These are phyloP conservation scores for Coniella vitis DNA, from an alignment of 2,329 filamentous ascomycete species.

Conservation along the genomic window DNA sequence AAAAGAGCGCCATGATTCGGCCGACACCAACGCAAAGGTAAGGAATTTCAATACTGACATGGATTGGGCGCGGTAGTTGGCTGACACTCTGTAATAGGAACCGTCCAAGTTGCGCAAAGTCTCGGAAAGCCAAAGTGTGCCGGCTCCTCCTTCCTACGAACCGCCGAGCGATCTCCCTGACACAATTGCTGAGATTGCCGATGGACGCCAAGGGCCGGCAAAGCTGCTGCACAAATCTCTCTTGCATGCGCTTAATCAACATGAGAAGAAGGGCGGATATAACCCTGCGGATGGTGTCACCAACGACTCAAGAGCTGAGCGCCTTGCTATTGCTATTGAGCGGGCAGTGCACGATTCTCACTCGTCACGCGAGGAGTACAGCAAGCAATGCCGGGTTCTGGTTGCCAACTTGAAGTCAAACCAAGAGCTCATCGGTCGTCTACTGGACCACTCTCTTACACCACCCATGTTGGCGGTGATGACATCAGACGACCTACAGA, in stretches of 20 bases:
- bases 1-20: slow-evolving; percentile 51
- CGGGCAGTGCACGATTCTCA: slow-evolving; percentile 57
- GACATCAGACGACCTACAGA: slow-evolving; percentile 85
- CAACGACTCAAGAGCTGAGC: slow-evolving; percentile 58
- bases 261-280: slow-evolving; percentile 60
- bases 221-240: slow-evolving; percentile 66
- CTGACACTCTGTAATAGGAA: slow-evolving; percentile 26
- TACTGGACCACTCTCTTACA: slow-evolving; percentile 66
- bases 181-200: slow-evolving; percentile 49
- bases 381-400: slow-evolving; percentile 65
- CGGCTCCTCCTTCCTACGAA: slow-evolving; percentile 32
- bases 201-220: slow-evolving; percentile 60
- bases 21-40: slow-evolving; percentile 46
- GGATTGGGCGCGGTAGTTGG: background rate
- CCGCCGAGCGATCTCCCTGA: slow-evolving; percentile 46
- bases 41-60: slow-evolving; percentile 13
- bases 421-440: slow-evolving; percentile 63
- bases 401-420: slow-evolving; percentile 88
- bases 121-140: slow-evolving; percentile 39
- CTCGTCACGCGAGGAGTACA: slow-evolving; percentile 45
- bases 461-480: slow-evolving; percentile 78
- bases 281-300: slow-evolving; percentile 57
- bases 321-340: slow-evolving; percentile 73
- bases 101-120: slow-evolving; percentile 49
- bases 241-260: slow-evolving; percentile 54